phyloP scores from a whole-genome alignment of 1,284 basidiomycete genomes.

The Phaffia rhodozyma region DNA sequence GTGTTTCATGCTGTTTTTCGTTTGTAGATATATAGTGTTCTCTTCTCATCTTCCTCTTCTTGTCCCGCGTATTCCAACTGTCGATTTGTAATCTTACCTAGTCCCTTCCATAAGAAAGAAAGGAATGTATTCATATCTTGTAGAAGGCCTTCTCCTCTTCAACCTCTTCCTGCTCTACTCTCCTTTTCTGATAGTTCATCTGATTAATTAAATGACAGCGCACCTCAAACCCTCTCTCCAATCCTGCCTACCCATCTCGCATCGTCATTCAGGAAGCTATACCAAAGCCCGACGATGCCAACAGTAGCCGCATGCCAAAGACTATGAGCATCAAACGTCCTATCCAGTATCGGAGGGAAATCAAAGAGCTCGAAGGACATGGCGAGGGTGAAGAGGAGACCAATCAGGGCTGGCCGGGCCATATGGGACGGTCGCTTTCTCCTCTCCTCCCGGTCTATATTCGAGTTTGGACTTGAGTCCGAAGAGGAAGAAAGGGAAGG shows the following conservation, averaged over 20 bases:
- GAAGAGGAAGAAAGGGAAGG: conserved; percentile 24
- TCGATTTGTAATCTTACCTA: not conserved
- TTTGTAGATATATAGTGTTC: not conserved
- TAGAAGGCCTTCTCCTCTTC: not conserved
- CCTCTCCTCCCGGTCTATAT: conserved; percentile 26
- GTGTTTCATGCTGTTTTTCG: not conserved
- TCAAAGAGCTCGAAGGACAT: conserved; percentile 82
- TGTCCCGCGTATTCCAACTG: no score
- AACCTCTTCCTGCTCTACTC: not conserved
- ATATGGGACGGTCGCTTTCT: conserved; percentile 40
- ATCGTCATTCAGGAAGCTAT: conserved; percentile 61
- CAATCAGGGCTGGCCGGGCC: conserved; percentile 48
- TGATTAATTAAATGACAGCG: no score
- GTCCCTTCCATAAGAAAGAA: not conserved
- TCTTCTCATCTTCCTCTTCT: not conserved
- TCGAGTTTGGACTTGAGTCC: conserved; percentile 25
- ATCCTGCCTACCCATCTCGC: conserved; percentile 28
- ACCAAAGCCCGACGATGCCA: conserved; percentile 72
- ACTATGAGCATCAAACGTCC: conserved; percentile 63
- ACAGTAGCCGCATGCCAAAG: conserved; percentile 87
- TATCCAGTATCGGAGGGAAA: conserved; percentile 64
- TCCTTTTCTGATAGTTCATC: not conserved
- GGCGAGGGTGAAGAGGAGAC: conserved; percentile 59
- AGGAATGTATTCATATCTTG: no score
- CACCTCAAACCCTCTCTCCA: not conserved